These are phyloP conservation scores for Tetramitus jugosus DNA, from an alignment of 208 protist species.

Conservation along the genomic window DNA sequence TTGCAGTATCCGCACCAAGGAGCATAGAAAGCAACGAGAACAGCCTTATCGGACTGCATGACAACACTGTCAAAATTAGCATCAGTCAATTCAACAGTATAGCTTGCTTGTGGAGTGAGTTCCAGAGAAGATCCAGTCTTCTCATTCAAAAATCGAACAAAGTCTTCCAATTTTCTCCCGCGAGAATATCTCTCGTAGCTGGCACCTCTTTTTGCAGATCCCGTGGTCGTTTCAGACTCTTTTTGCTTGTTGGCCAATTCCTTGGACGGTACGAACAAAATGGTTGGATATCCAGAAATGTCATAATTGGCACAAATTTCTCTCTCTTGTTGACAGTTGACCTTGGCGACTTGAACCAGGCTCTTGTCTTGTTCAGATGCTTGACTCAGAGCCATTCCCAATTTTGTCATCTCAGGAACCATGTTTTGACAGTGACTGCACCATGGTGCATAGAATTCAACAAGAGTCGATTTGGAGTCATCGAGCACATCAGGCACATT, in stretches of 20 bases:
- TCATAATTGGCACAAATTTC: background rate
- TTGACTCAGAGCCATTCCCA: background rate
- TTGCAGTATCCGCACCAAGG: conserved; percentile 23
- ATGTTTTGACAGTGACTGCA: conserved; percentile 42
- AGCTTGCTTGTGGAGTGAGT: conserved; percentile 17
- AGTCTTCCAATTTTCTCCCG: conserved; percentile 41
- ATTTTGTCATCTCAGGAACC: background rate
- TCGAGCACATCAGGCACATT: background rate
- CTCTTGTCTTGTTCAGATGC: background rate
- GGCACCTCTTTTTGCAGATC: conserved; percentile 65
- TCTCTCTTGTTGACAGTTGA: background rate
- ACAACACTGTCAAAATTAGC: conserved; percentile 65
- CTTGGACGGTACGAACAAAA: conserved; percentile 70
- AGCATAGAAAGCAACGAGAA: conserved; percentile 34
- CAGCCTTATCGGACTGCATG: conserved; percentile 66
- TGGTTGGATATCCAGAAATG: conserved; percentile 43
- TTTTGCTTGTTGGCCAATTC: too few species aligned
- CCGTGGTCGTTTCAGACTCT: too few species aligned
- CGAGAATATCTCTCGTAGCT: conserved; percentile 58
- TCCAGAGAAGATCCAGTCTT: conserved; percentile 22
- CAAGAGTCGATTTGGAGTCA: background rate
- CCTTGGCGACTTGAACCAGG: background rate
- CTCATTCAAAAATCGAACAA: conserved; percentile 57
- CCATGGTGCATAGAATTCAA: conserved; percentile 49
- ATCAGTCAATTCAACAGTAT: conserved; percentile 54